Evolutionary conservation across 2,329 filamentous ascomycete genomes (phyloP).

Genomic region (Botrytis aclada): DNA sequence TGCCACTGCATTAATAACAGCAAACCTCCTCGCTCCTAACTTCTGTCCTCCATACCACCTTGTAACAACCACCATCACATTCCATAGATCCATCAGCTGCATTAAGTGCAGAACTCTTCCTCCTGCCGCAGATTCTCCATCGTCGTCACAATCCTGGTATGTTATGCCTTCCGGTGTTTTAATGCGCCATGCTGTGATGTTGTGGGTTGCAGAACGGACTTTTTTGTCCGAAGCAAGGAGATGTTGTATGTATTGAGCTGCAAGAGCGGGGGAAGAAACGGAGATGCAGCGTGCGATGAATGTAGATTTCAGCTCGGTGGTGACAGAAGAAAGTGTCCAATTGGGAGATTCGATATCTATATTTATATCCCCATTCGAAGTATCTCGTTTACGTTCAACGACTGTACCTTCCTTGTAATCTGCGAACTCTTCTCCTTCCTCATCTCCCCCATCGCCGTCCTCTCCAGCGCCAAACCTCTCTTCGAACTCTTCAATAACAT

Average conservation of each 20-base stretch:
- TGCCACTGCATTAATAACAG: conserved; percentile 82
- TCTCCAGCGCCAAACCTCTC: conserved; percentile 24
- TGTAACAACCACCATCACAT: conserved; percentile 87
- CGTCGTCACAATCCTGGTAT: conserved; percentile 92
- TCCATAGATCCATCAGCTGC: conserved; percentile 93
- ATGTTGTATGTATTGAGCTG: conserved; percentile 67
- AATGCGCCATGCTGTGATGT: conserved; percentile 93
- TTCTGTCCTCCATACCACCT: conserved; percentile 94
- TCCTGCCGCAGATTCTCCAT: conserved; percentile 91
- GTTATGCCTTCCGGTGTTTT: conserved; percentile 51
- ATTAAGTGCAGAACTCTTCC: conserved; percentile 81
- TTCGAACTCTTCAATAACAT: conserved; percentile 75
- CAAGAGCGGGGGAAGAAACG: conserved; percentile 68
- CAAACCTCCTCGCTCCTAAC: conserved; percentile 83
- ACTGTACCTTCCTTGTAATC: background rate
- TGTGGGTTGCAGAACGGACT: conserved; percentile 84
- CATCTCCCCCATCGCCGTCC: background rate
- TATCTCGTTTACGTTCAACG: background rate
- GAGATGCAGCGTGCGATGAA: conserved; percentile 76
- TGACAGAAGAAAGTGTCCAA: conserved; percentile 72
- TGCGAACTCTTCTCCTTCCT: background rate
- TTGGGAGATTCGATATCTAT: conserved; percentile 37
- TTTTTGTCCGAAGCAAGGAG: conserved; percentile 80
- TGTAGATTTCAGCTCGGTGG: conserved; percentile 80
- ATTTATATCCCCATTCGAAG: conserved; percentile 25